Evolutionary conservation across 2,329 filamentous ascomycete species (phyloP).

Genomic region (Scytalidium lignicola): DNA sequence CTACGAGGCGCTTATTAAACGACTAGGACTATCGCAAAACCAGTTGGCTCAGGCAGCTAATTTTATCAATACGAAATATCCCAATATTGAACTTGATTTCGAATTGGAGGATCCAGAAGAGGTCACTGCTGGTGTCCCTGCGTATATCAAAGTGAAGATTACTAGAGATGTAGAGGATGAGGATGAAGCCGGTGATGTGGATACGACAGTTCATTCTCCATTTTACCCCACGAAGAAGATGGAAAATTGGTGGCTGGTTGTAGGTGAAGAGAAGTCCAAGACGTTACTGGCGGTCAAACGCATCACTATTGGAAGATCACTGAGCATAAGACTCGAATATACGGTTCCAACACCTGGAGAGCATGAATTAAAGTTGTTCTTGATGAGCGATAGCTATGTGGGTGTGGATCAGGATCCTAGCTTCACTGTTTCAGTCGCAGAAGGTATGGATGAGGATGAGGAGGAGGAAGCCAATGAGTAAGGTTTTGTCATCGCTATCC

Average conservation of each 20-base stretch:
- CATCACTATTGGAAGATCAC: slow-evolving; percentile 74
- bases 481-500: slow-evolving; percentile 13
- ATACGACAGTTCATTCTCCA: slow-evolving; percentile 84
- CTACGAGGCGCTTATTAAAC: slow-evolving; percentile 71
- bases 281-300: slow-evolving; percentile 89
- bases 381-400: slow-evolving; percentile 97
- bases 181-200: slow-evolving; percentile 63
- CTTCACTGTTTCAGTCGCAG: slow-evolving; percentile 79
- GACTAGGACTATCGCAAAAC: slow-evolving; percentile 70
- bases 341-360: slow-evolving; percentile 79
- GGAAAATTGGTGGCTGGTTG: slow-evolving; percentile 98
- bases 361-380: slow-evolving; percentile 82
- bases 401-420: slow-evolving; percentile 94
- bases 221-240: slow-evolving; percentile 91
- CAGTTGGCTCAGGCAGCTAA: slow-evolving; percentile 85
- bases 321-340: slow-evolving; percentile 80
- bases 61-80: slow-evolving; percentile 96
- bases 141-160: slow-evolving; percentile 79
- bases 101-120: slow-evolving; percentile 76
- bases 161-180: slow-evolving; percentile 74
- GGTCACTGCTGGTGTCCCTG: slow-evolving; percentile 73
- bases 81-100: slow-evolving; percentile 88
- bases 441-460: slow-evolving; percentile 92
- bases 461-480: slow-evolving; percentile 68
- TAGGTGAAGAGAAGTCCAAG: slow-evolving; percentile 87